Evolutionary conservation across 1,284 basidiomycete genomes (phyloP), one percentile per base, ranked within the genome.

Genomic region (Flammula alnicola): DNA sequence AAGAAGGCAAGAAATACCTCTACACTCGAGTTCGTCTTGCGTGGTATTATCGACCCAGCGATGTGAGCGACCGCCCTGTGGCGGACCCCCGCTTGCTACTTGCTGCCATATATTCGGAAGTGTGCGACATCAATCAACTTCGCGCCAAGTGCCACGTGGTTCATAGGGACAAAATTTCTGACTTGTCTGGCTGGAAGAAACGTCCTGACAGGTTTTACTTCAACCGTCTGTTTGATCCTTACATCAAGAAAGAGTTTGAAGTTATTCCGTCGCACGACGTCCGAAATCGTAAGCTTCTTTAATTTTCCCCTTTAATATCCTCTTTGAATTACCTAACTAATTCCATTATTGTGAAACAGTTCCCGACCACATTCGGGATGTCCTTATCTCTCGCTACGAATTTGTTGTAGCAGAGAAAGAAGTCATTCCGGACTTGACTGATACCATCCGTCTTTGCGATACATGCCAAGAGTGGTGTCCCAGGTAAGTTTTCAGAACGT

Each of bases 241-340:
- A 98, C 73, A 93, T 98, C 70, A 95, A 97, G 75, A 92, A 94
- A 68, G 96, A 97, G 72, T 98, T 96, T 72, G 97, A 99, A 69
- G 90, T 98, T 58, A 86, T 99, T 51, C 87, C 91, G 47, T 86
- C 93, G 20, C 83, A 83, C 39, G 90, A 89, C 63, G 86, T 97
- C 50, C 84, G 88, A 60, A 99, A 99, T 69, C 78, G 94, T 97
- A 66, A 63, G 93, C 82, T 16, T 36, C 51, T 58, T 45, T 39
- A 51, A 56, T 49, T 51, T 46, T 33, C 49, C 23, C 49, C 19
- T 42, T 37, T 44, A 14, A n/a, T n/a, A n/a, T n/a, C n/a, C 32
- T 30, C 26, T 11, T 23, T 29, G 26, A 43, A 54, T 59, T 57
- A 59, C 55, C 43, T 52, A 49, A 40, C 23, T 25, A 31, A 40